Evolutionary conservation across 768 basidiomycete species (phyloP).

Genomic region (Leccinum olivaceopallidum): DNA sequence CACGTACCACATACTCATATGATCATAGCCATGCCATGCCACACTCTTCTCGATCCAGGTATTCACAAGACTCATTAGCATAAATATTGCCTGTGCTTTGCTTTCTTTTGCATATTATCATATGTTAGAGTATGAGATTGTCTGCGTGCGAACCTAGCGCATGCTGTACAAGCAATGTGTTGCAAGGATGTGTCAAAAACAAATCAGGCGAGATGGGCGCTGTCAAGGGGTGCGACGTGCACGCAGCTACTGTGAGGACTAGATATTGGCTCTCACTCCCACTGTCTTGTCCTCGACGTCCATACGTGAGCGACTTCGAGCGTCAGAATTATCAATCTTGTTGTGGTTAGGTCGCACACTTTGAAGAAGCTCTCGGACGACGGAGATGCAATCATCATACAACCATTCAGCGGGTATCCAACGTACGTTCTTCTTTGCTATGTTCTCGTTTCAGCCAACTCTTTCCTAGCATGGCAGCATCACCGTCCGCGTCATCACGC

Average conservation of each 20-base stretch:
- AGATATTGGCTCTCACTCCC: not conserved
- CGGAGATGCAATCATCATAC: conserved; percentile 30
- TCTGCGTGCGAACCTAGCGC: conserved; percentile 12
- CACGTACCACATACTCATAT: conserved; percentile 33
- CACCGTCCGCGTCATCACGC: conserved; percentile 23
- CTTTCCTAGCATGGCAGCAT: conserved; percentile 20
- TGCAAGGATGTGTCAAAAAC: not conserved
- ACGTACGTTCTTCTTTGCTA: not conserved
- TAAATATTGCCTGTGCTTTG: conserved; percentile 20
- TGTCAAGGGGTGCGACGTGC: conserved; percentile 11
- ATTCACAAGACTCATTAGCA: conserved; percentile 31
- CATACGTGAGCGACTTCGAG: not conserved
- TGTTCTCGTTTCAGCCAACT: not conserved
- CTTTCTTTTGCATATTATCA: conserved; percentile 45
- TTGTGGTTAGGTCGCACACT: not conserved
- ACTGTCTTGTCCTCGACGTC: not conserved
- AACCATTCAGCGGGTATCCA: conserved; percentile 33
- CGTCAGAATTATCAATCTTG: not conserved
- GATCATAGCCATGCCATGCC: conserved; percentile 29
- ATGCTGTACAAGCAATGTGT: conserved; percentile 16
- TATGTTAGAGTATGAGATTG: conserved; percentile 37
- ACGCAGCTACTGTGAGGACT: not conserved
- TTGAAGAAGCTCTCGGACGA: not conserved
- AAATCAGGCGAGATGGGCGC: conserved; percentile 27
- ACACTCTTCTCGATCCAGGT: conserved; percentile 26